These are phyloP conservation scores for Phytophthora pluvialis DNA, from an alignment of 352 stramenopile genomes.

Conservation along the genomic window DNA sequence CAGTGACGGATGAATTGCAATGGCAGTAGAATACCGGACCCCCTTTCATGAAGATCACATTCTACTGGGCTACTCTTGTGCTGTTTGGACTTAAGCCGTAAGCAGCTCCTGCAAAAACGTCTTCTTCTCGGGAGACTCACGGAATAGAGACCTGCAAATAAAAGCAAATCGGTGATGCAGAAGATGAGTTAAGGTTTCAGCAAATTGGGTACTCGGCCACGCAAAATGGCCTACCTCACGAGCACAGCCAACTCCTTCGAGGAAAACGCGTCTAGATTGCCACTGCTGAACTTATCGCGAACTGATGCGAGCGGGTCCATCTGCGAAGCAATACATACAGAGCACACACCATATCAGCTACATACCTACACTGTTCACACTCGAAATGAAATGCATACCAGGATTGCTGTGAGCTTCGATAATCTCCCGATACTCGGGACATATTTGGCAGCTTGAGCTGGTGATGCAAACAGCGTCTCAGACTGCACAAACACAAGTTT, in stretches of 20 bases:
- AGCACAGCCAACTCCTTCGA: constrained; percentile 51
- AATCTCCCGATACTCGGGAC: constrained; percentile 57
- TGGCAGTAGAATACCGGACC: neutral
- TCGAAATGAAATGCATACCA: constrained; percentile 42
- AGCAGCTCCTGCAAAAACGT: constrained; percentile 49
- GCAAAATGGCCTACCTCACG: constrained; percentile 45
- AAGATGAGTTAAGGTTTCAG: neutral
- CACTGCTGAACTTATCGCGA: constrained; percentile 59
- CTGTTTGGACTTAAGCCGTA: constrained; percentile 11
- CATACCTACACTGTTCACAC: neutral
- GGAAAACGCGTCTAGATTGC: constrained; percentile 49
- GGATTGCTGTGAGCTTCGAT: constrained; percentile 49
- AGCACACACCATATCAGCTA: constrained; percentile 6
- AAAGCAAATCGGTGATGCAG: constrained; percentile 4
- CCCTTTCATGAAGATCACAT: neutral
- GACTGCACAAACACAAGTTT: constrained; percentile 28
- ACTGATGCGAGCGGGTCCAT: constrained; percentile 66
- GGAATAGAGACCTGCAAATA: constrained; percentile 57
- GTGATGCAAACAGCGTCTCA: constrained; percentile 57
- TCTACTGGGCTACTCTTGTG: neutral
- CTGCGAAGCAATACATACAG: constrained; percentile 31
- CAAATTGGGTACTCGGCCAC: neutral
- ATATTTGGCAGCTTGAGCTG: constrained; percentile 58
- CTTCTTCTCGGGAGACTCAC: constrained; percentile 63
- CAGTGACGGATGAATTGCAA: neutral